Percentiles rank a stretch among this genome's conserved stretches.
Evolutionary conservation across 305 asterid species (phyloP).

Genomic region (Plantago coronopus): DNA sequence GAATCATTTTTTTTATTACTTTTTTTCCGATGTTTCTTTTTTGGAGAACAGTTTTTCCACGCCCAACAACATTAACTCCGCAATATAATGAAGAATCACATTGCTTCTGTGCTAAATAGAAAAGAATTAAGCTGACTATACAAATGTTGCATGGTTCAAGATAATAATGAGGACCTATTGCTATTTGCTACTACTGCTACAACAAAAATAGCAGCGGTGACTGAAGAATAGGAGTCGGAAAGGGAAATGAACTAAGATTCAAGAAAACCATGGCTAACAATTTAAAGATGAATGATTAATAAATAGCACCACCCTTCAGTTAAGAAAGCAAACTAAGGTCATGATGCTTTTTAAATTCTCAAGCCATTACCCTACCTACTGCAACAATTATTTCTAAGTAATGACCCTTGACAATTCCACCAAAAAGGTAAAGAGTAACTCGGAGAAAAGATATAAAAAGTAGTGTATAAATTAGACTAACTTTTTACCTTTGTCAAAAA

Average conservation of each 20-base stretch:
- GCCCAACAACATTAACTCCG: background rate
- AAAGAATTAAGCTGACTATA: background rate
- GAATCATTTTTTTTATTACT: no score
- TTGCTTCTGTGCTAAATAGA: background rate
- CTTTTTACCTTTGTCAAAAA: constrained; percentile 87
- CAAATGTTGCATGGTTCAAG: background rate
- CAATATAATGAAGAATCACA: background rate
- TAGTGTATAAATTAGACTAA: constrained; percentile 17
- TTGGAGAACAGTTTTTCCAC: background rate
- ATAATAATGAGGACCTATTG: background rate
- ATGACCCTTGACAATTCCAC: no score
- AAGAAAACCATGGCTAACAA: no score
- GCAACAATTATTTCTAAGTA: no score
- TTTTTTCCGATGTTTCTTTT: background rate
- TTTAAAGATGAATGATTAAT: no score
- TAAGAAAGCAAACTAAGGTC: no score
- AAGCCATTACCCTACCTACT: background rate
- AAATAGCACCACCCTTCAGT: no score
- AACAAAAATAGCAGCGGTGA: no score
- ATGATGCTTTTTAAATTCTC: background rate
- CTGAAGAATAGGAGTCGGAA: no score
- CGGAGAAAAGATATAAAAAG: background rate
- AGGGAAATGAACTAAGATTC: no score
- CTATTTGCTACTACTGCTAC: no score
- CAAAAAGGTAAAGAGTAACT: no score